A percentile compares a stretch with the other conserved stretches of the same genome.
Evolutionary conservation across 1,139 yeast genomes (phyloP).

Genomic region (Taphrina populina): DNA sequence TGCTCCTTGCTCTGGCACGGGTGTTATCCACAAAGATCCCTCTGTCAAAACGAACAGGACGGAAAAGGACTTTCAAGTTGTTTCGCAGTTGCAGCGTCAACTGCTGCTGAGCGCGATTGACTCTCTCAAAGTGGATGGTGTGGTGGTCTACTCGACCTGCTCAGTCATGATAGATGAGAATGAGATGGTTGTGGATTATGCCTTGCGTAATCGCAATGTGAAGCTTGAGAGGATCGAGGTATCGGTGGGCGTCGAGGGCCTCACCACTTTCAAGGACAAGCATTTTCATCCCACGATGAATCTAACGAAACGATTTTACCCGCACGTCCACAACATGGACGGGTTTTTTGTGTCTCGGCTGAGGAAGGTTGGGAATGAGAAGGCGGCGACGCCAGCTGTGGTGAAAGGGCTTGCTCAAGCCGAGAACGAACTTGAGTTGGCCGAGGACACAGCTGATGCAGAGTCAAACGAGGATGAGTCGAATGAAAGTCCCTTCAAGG

Average conservation of each 20-base stretch:
- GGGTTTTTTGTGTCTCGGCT: conserved; percentile 98
- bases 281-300: conserved; percentile 74
- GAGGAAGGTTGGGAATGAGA: conserved; percentile 65
- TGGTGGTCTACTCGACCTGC: conserved; percentile 95
- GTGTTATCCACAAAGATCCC: conserved; percentile 97
- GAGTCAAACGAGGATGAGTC: conserved; percentile 57
- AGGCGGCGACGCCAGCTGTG: conserved; percentile 55
- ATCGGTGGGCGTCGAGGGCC: conserved; percentile 93
- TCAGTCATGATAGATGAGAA: conserved; percentile 98
- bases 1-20: conserved; percentile 99
- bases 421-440: conserved; percentile 50
- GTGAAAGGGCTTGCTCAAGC: conserved; percentile 31
- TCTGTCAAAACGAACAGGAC: conserved; percentile 91
- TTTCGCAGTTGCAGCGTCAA: conserved; percentile 96
- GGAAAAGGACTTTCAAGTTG: conserved; percentile 92
- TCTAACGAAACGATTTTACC: conserved; percentile 91
- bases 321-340: conserved; percentile 97
- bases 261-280: conserved; percentile 89
- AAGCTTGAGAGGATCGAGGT: conserved; percentile 92
- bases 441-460: conserved; percentile 78
- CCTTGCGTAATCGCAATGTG: conserved; percentile 90
- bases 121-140: conserved; percentile 91
- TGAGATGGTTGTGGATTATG: conserved; percentile 98
- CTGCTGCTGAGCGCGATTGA: conserved; percentile 90
- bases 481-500: conserved; percentile 71